These are phyloP conservation scores for Diaporthe amygdali DNA, from an alignment of 2,329 filamentous ascomycete species.

Conservation along the genomic window DNA sequence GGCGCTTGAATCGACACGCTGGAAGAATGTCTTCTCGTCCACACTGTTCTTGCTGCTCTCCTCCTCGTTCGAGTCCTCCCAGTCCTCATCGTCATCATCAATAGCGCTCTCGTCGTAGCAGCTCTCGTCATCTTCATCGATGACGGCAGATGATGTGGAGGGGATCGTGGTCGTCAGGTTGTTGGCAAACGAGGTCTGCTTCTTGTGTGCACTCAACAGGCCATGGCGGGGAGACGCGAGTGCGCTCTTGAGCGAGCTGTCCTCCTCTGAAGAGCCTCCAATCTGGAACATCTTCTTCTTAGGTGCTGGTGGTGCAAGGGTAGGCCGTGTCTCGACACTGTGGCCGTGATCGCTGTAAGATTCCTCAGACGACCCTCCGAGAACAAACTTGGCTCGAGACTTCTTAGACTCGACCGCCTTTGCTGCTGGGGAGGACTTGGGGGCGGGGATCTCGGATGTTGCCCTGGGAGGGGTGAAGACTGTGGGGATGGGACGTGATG, in stretches of 20 bases:
- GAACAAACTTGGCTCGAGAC: constrained; percentile 65
- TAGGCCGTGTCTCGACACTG: constrained; percentile 40
- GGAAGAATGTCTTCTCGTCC: constrained; percentile 81
- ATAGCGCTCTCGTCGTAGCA: constrained; percentile 85
- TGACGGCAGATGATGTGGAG: constrained; percentile 47
- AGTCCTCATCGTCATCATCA: constrained; percentile 71
- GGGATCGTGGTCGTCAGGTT: constrained; percentile 73
- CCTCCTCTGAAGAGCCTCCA: constrained; percentile 73
- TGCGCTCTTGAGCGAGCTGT: constrained; percentile 71
- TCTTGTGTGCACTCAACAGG: constrained; percentile 60
- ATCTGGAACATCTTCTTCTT: constrained; percentile 56
- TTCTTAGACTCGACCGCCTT: constrained; percentile 75
- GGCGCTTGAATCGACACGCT: constrained; percentile 86
- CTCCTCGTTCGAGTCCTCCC: constrained; percentile 69
- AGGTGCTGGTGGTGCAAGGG: constrained; percentile 38
- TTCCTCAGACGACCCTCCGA: constrained; percentile 81
- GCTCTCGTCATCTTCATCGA: constrained; percentile 57
- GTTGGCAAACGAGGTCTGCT: constrained; percentile 82
- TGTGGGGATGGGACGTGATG: constrained; percentile 61
- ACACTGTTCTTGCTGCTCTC: constrained; percentile 85
- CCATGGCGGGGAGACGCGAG: constrained; percentile 50
- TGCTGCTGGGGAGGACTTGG: constrained; percentile 58
- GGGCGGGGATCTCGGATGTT: constrained; percentile 66
- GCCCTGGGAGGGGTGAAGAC: constrained; percentile 53
- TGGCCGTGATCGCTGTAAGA: constrained; percentile 68